Base-by-base conservation (phyloP, 495 filamentous ascomycete genomes). In the Bombardia bombarda region DNA sequence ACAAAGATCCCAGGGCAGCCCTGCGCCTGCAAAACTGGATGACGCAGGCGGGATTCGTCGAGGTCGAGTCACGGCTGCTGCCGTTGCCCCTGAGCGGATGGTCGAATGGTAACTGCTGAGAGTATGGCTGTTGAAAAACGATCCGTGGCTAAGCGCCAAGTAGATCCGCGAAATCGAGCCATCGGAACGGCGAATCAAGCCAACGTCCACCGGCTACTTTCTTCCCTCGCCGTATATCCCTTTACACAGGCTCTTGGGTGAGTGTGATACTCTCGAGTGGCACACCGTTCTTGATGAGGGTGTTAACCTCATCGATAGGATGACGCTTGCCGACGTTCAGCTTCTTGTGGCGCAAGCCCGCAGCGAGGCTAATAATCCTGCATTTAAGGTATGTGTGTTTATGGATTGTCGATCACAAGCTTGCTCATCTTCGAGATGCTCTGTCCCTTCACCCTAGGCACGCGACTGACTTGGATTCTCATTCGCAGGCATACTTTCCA, bases 61-160 rank as follows among this genome's bases (percentile, higher is more conserved):
- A 89, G 24, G 78, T 90, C 9, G 84, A 87, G 52, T 66, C 66
- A 37, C 60, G 45, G 67, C 65, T 89, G 77, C 75, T 90, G 39
- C 78, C 71, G 25, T 62, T 90, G 77, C 86, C 82, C 36, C 70
- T 88, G 52, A 86, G 80, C 57, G 79, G 69, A 17, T 93, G 87
- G 87, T 73, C 84, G 20, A 78, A 54, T 49, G 75, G 86, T 89
- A 68, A 51, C 74, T 43, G 24, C 38, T 33, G 12, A 14, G 31
- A 34, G 25, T 18, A 37, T 46, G 40, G 49, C n/a, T 25, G 40
- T 42, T 38, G 17, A 19, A 32, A 28, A 9, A 33, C 6, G 3
- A 17, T 13, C 36, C 16, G n/a, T 35, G 26, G 39, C 44, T 52
- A 21, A 47, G 38, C 36, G 20, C 7, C 14, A n/a, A 16, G 13